Percentiles rank a stretch among this genome's conserved stretches.
These are phyloP conservation scores for Boletus coccyginus DNA, from an alignment of 768 basidiomycete genomes.

Conservation along the genomic window DNA sequence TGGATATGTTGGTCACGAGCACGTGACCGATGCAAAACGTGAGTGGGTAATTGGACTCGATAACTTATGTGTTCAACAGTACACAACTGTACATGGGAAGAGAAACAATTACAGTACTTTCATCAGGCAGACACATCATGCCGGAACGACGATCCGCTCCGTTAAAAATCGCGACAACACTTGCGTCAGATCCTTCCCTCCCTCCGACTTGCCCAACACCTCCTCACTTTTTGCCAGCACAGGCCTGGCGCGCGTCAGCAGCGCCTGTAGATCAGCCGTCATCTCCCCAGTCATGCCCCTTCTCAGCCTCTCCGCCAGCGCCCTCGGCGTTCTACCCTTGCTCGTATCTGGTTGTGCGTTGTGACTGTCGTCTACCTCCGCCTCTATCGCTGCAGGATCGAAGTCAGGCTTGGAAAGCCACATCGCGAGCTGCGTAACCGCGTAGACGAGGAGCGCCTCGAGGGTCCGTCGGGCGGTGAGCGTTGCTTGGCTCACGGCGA, in stretches of 20 bases:
- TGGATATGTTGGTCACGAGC: too few relatives aligned
- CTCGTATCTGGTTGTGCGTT: conserved; percentile 18
- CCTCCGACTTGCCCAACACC: conserved; percentile 38
- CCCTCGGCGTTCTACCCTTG: conserved; percentile 42
- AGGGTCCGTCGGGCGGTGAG: conserved; percentile 57
- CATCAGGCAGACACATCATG: conserved; percentile 24
- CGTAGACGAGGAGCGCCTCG: conserved; percentile 67
- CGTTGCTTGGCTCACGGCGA: conserved; percentile 56
- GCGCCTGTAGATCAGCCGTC: conserved; percentile 63
- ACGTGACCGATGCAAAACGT: too few relatives aligned
- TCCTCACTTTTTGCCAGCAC: conserved; percentile 58
- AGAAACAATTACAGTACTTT: conserved; percentile 18
- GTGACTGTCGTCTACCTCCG: conserved; percentile 35
- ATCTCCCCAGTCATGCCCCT: conserved; percentile 81
- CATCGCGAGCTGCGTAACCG: conserved; percentile 74
- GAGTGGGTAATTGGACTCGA: background rate
- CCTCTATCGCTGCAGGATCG: conserved; percentile 41
- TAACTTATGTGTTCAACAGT: background rate
- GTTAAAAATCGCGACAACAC: conserved; percentile 64
- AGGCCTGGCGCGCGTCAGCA: conserved; percentile 64
- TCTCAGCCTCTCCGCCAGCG: conserved; percentile 63
- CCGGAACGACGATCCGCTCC: conserved; percentile 50
- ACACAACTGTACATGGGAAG: background rate
- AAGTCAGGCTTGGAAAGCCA: conserved; percentile 75
- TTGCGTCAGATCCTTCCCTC: conserved; percentile 53